Conservation (phyloP, 176 grass and related monocot species). For the Rhynchospora tenuis region DNA sequence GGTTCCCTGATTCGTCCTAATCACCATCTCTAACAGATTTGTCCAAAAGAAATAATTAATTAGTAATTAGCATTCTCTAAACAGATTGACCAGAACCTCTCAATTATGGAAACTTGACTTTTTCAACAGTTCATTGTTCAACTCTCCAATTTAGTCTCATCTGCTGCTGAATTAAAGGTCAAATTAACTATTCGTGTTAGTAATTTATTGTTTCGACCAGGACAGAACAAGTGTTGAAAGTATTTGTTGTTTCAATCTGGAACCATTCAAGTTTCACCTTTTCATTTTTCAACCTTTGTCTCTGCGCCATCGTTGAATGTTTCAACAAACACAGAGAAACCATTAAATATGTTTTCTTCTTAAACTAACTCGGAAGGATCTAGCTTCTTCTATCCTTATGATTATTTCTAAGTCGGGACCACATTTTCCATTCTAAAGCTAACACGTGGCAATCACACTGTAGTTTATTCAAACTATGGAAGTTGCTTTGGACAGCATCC, state of each 20-base stretch:
- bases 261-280: neutral
- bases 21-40: too few relatives aligned
- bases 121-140: too few relatives aligned
- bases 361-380: neutral
- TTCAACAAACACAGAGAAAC: neutral
- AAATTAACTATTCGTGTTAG: neutral
- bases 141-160: neutral
- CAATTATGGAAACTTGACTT: too few relatives aligned
- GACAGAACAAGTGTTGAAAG: neutral
- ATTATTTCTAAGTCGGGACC: neutral
- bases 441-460: neutral
- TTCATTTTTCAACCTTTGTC: neutral
- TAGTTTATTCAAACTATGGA: neutral
- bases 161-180: neutral
- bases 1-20: too few relatives aligned
- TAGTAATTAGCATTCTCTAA: too few relatives aligned
- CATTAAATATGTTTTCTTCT: neutral
- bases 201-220: neutral
- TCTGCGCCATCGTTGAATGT: neutral
- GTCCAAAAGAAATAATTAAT: too few relatives aligned
- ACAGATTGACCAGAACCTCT: too few relatives aligned
- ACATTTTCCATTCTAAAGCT: neutral
- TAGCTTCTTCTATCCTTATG: neutral
- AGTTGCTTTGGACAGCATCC: too few relatives aligned
- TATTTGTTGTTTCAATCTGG: neutral